Percentiles rank a stretch among this genome's conserved stretches.
Conservation (phyloP, 345 rosid genomes). For the Schrenkiella parvula region DNA sequence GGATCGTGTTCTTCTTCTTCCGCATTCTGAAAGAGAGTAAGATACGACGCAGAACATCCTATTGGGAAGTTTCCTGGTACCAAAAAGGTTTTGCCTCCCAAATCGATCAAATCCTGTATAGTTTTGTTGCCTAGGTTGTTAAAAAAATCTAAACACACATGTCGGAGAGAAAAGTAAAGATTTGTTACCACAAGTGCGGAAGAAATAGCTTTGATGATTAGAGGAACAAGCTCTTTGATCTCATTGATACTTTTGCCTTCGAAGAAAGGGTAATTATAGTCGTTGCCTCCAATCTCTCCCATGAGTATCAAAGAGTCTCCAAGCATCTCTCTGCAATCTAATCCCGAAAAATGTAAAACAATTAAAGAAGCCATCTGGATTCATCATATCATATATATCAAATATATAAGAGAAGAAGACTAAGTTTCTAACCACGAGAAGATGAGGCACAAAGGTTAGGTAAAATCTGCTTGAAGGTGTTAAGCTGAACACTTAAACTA, state of each 20-base stretch:
- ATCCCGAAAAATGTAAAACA: background rate
- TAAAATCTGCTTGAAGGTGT: conserved; percentile 39
- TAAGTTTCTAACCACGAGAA: conserved; percentile 26
- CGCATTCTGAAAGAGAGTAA: conserved; percentile 31
- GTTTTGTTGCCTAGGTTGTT: background rate
- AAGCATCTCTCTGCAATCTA: conserved; percentile 38
- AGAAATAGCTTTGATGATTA: conserved; percentile 30
- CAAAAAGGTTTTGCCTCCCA: conserved; percentile 43
- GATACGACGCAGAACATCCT: conserved; percentile 36
- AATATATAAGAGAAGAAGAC: background rate
- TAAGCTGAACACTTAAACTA: conserved; percentile 41
- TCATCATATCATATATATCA: background rate
- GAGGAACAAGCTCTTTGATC: conserved; percentile 35
- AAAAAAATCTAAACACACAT: background rate
- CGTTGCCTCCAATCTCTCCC: conserved; percentile 66
- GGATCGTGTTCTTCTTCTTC: conserved; percentile 30
- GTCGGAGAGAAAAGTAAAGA: background rate
- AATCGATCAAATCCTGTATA: conserved; percentile 43
- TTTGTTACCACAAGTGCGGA: conserved; percentile 37
- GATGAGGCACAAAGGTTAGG: conserved; percentile 36
- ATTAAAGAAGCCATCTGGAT: background rate
- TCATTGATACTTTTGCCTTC: conserved; percentile 19
- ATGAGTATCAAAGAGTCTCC: conserved; percentile 37
- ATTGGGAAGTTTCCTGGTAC: conserved; percentile 46
- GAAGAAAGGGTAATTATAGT: conserved; percentile 35